phyloP scores from a whole-genome alignment of 441 rosid species.

The Brassica balearica region DNA sequence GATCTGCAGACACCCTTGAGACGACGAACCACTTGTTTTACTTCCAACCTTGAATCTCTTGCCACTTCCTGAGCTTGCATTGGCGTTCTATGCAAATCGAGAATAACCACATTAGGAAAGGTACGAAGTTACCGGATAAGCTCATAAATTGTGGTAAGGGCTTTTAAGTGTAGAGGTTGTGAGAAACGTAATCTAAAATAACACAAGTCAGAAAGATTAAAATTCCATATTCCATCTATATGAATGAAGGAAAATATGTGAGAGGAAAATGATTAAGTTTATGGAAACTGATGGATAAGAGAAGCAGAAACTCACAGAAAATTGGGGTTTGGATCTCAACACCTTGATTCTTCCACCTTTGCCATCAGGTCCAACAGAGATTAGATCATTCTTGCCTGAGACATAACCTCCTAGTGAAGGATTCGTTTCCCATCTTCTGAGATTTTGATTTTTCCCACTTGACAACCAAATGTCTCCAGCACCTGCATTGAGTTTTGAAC shows the following conservation, averaged over 20 bases:
- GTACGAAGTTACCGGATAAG: neutral
- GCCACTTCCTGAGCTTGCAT: constrained; percentile 49
- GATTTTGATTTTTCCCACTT: constrained; percentile 61
- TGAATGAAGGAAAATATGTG: neutral
- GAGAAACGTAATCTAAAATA: neutral
- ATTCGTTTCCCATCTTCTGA: constrained; percentile 66
- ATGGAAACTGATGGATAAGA: neutral
- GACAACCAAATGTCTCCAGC: constrained; percentile 68
- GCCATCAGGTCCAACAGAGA: constrained; percentile 87
- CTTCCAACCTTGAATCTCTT: constrained; percentile 68
- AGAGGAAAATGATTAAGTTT: neutral
- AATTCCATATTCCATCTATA: neutral
- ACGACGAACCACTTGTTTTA: constrained; percentile 54
- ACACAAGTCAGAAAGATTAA: neutral
- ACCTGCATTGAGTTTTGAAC: constrained; percentile 29
- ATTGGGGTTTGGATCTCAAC: constrained; percentile 61
- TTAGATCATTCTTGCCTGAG: constrained; percentile 59
- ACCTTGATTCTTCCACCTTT: constrained; percentile 89
- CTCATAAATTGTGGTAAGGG: neutral
- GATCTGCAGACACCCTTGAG: constrained; percentile 78
- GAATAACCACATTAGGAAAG: constrained; percentile 16
- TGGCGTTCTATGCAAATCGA: constrained; percentile 54
- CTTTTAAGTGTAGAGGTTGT: neutral
- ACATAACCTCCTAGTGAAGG: constrained; percentile 39
- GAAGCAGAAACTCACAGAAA: constrained; percentile 44